phyloP scores from a whole-genome alignment of 192 early-diverging fungal genomes.

The Mortierella alpina region DNA sequence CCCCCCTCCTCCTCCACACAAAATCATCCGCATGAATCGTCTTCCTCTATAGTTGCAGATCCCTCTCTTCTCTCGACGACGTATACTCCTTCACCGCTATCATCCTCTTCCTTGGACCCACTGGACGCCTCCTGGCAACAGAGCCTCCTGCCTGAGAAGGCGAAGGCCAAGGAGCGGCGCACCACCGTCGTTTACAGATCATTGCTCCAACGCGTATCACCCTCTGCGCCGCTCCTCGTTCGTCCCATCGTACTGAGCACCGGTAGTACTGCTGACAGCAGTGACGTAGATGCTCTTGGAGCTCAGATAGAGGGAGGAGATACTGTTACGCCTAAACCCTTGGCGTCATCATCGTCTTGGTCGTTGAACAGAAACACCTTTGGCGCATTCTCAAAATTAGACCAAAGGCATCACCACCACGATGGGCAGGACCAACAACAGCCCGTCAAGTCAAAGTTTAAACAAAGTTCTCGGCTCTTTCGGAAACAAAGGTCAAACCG shows the following conservation, averaged over 20 bases:
- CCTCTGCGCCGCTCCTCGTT: no score
- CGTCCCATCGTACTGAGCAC: neutral
- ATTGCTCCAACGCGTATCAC: no score
- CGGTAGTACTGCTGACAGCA: neutral
- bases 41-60: no score
- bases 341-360: neutral
- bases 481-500: constrained; percentile 1
- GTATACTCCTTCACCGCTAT: no score
- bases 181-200: no score
- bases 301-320: constrained; percentile 3
- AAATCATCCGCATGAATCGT: no score
- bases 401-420: neutral
- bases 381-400: neutral
- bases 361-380: constrained; percentile 23
- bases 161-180: no score
- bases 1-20: constrained; percentile 3
- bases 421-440: neutral
- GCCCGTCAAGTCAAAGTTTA: neutral
- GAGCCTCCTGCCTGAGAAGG: no score
- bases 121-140: no score
- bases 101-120: no score
- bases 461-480: neutral
- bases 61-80: no score
- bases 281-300: neutral
- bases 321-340: no score